These are phyloP conservation scores for Gracilaria gracilis DNA, from an alignment of 23 red algal species.

Conservation along the genomic window DNA sequence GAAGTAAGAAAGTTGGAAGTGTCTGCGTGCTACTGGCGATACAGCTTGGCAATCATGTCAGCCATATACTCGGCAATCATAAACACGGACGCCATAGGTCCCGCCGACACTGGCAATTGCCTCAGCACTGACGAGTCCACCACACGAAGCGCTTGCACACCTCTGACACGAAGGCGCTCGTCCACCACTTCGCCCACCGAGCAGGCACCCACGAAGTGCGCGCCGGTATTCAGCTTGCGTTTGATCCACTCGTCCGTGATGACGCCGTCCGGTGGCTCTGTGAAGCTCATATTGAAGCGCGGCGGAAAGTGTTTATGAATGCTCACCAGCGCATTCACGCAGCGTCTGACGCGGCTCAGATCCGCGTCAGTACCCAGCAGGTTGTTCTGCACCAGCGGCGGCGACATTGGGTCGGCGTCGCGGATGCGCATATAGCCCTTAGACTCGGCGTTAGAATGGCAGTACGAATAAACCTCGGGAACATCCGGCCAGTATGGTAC, in stretches of 20 bases:
- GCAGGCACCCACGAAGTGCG: constrained; percentile 54
- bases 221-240: neutral
- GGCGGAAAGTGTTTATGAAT: constrained; percentile 34
- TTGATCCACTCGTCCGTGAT: constrained; percentile 41
- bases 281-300: constrained; percentile 25
- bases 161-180: constrained; percentile 38
- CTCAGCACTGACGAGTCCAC: constrained; percentile 60
- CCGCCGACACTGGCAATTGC: constrained; percentile 55
- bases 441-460: constrained; percentile 5
- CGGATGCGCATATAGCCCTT: constrained; percentile 3
- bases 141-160: constrained; percentile 51
- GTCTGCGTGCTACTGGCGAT: neutral
- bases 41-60: constrained; percentile 15
- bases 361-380: constrained; percentile 13
- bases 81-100: constrained; percentile 55
- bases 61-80: constrained; percentile 62
- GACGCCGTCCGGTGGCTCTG: neutral
- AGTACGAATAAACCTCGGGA: constrained; percentile 34
- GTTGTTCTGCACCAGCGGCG: constrained; percentile 30
- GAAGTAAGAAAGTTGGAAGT: neutral
- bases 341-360: neutral
- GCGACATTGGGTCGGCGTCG: constrained; percentile 7
- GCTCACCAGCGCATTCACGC: neutral
- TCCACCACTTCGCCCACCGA: constrained; percentile 50
- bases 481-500: constrained; percentile 22